Base-by-base conservation (phyloP, 2,329 filamentous ascomycete genomes). In the Colletotrichum acutatum region DNA sequence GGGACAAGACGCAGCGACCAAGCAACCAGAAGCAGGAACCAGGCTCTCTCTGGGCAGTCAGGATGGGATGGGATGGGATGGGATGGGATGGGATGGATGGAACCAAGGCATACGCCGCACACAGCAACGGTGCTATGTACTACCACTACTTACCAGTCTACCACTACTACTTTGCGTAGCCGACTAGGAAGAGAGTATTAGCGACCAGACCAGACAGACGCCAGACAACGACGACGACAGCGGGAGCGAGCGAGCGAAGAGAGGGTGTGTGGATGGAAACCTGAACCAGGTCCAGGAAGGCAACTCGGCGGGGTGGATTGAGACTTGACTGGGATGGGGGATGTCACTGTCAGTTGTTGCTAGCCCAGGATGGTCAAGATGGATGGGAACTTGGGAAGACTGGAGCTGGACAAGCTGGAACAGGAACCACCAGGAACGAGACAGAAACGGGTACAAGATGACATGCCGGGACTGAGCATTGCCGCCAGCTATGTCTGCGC, bases 261-360 rank as follows among this genome's bases (percentile, higher is more conserved):
- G 70, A 63, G 70, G 11, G 63, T 66, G 63, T 72, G 66, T 69
- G 70, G 60, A 70, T 64, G 56, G 46, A 54, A 70, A 61, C 26
- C 46, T 65, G 56, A 72, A 69, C 70, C 70, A 72, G 66, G 70
- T 70, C 66, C 70, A 26, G 70, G 66, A 72, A 69, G 70, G 70
- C 59, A 72, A 70, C 59, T 69, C 32, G 70, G 65, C 34, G 66
- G 66, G 66, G 70, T 72, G 70, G 66, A 11, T 65, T 61, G 42
- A 72, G 66, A 72, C 70, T 70, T 70, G 70, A 65, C 70, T 37
- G 54, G 70, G 70, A 72, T 70, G 56, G 64, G 57, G 57, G 63
- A 71, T 71, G 64, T 71, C 68, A 68, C 57, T 62, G 68, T 68
- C 68, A 71, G 63, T 42, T 66, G 19, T 53, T 65, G 61, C 61